Evolutionary conservation across 2,329 filamentous ascomycete genomes (phyloP), one percentile per base, ranked within the genome.

Genomic region (Onygenales sp.): DNA sequence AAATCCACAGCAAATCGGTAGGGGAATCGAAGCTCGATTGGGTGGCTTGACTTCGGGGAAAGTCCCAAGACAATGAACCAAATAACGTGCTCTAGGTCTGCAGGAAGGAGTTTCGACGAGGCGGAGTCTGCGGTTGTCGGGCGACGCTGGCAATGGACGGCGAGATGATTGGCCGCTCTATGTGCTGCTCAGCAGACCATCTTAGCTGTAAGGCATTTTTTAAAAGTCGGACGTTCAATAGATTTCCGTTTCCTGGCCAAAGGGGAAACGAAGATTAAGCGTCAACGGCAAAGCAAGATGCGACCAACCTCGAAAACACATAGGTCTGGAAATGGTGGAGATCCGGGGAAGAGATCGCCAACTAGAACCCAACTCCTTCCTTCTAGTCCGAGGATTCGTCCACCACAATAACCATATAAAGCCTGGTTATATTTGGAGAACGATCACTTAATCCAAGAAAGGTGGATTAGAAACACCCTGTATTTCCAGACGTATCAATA

Each of bases 1-100:
- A 40, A 33, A 54, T 42, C 33, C 47, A 10, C 37, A 13, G 34
- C 42, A 17, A 40, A 53, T 53, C 52, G 46, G 33, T 34, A 42
- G 43, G 50, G 51, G 21, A 42, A 36, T 34, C 27, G 49, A 40
- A 36, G 48, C 36, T 56, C 47, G 55, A 56, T 56, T 60, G 55
- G 54, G 48, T 53, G 55, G 50, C 56, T 57, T 55, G 54, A 45
- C 36, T 48, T 45, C 34, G 49, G 52, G 13, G 51, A 51, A 49
- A 44, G 27, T 14, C 47, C 21, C 32, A 42, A 45, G 49, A 52
- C n/a, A 44, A 46, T 51, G 37, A 37, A 50, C 36, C 49, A 52
- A 54, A 44, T 13, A 39, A 34, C 17, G 43, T 39, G 31, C 42
- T 34, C 17, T 31, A 51, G 37, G 42, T 42, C 31, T 42, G 49